Evolutionary conservation across 768 basidiomycete genomes (phyloP).

Genomic region (Leucocoprinus sp.): DNA sequence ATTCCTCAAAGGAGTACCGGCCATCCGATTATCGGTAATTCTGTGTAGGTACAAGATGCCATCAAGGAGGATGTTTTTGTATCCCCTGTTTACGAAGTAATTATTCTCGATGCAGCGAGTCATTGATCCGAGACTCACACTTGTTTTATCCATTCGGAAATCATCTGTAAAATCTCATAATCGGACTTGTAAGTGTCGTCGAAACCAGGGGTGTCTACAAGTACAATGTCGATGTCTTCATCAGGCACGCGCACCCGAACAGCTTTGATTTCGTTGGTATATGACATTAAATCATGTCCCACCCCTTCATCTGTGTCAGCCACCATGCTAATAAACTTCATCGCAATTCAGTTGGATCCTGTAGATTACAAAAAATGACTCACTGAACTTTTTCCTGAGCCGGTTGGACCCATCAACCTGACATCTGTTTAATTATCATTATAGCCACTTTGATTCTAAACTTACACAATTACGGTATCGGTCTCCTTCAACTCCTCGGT

Average conservation of each 20-base stretch:
- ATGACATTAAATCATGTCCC: conserved; percentile 26
- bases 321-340: conserved; percentile 27
- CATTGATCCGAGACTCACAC: conserved; percentile 5
- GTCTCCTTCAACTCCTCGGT: conserved; percentile 7
- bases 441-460: too few species aligned
- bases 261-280: conserved; percentile 22
- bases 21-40: conserved; percentile 20
- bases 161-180: conserved; percentile 17
- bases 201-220: conserved; percentile 24
- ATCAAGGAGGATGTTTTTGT: conserved; percentile 13
- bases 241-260: conserved; percentile 3
- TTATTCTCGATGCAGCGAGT: background rate
- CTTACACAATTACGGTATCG: conserved; percentile 8
- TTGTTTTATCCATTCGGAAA: conserved; percentile 19
- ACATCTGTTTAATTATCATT: background rate
- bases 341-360: background rate
- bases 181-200: conserved; percentile 19
- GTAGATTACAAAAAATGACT: background rate
- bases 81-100: background rate
- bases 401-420: conserved; percentile 16
- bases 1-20: conserved; percentile 20
- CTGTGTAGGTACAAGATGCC: conserved; percentile 23
- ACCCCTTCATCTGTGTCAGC: conserved; percentile 23
- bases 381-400: conserved; percentile 17
- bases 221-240: conserved; percentile 10